A percentile compares a stretch with the other conserved stretches of the same genome.
These are phyloP conservation scores for Sphagnum contortum DNA, from an alignment of 225 moss, liverwort and hornwort genomes.

Conservation along the genomic window DNA sequence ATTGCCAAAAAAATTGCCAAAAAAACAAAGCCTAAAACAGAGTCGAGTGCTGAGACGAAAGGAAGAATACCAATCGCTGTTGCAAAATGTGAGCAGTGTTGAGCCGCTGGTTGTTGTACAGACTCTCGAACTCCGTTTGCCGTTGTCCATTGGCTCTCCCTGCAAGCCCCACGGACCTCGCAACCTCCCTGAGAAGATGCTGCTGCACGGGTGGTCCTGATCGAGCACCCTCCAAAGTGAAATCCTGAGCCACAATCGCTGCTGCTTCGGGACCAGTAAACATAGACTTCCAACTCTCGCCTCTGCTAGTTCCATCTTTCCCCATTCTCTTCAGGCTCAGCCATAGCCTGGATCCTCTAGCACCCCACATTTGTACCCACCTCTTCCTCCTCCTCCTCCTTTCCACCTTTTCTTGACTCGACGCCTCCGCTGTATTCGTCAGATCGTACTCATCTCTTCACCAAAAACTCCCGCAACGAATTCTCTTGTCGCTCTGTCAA, in stretches of 20 bases:
- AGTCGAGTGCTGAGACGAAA: too few relatives aligned
- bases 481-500: too few relatives aligned
- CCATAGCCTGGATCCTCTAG: slow-evolving; percentile 34
- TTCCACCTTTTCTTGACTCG: neutral
- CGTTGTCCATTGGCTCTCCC: slow-evolving; percentile 1
- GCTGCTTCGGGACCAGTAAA: neutral
- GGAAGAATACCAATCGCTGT: slow-evolving; percentile 4
- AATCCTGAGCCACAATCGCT: too few relatives aligned
- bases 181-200: neutral
- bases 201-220: neutral
- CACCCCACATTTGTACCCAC: slow-evolving; percentile 24
- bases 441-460: too few relatives aligned
- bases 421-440: too few relatives aligned
- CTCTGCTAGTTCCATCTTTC: neutral
- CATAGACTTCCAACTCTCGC: neutral
- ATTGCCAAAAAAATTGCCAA: neutral
- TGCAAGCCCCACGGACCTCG: neutral
- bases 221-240: slow-evolving; percentile 1
- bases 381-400: neutral
- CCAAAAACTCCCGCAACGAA: too few relatives aligned
- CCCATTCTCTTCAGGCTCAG: slow-evolving; percentile 13
- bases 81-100: slow-evolving; percentile 1
- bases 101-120: neutral
- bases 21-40: neutral
- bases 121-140: neutral